Conservation (phyloP, 2,329 filamentous ascomycete genomes). For the Salinomyces thailandicus region DNA sequence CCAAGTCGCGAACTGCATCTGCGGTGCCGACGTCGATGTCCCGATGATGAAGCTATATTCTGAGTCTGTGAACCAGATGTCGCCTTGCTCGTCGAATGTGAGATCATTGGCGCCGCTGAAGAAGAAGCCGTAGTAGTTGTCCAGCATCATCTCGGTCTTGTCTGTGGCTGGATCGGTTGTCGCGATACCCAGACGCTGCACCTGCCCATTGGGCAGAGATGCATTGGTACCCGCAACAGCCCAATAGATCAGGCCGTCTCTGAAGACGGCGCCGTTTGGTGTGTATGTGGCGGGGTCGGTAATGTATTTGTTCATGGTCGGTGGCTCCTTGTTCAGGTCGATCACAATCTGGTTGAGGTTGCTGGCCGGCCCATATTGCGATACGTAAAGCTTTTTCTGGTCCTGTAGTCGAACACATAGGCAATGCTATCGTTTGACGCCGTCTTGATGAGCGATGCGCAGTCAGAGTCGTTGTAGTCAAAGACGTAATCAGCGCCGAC, state of each 20-base stretch:
- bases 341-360: conserved; percentile 28
- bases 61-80: conserved; percentile 43
- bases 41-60: conserved; percentile 30
- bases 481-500: too few species aligned
- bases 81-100: conserved; percentile 32
- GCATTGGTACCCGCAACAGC: conserved; percentile 29
- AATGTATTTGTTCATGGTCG: conserved; percentile 29
- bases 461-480: too few species aligned
- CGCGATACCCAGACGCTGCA: conserved; percentile 33
- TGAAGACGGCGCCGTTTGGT: conserved; percentile 33
- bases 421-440: too few species aligned
- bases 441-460: too few species aligned
- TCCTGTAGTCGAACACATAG: too few species aligned
- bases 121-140: conserved; percentile 39
- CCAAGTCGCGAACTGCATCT: too few species aligned
- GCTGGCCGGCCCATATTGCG: conserved; percentile 29
- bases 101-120: conserved; percentile 36
- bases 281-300: conserved; percentile 36
- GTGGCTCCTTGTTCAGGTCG: conserved; percentile 35
- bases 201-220: conserved; percentile 26
- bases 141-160: conserved; percentile 32
- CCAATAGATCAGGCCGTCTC: conserved; percentile 32
- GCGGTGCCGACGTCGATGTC: too few species aligned
- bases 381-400: conserved; percentile 33
- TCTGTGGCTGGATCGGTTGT: conserved; percentile 37